Evolutionary conservation across 352 stramenopile genomes (phyloP), one percentile per base, ranked within the genome.

Genomic region (Phytophthora agathidicida): DNA sequence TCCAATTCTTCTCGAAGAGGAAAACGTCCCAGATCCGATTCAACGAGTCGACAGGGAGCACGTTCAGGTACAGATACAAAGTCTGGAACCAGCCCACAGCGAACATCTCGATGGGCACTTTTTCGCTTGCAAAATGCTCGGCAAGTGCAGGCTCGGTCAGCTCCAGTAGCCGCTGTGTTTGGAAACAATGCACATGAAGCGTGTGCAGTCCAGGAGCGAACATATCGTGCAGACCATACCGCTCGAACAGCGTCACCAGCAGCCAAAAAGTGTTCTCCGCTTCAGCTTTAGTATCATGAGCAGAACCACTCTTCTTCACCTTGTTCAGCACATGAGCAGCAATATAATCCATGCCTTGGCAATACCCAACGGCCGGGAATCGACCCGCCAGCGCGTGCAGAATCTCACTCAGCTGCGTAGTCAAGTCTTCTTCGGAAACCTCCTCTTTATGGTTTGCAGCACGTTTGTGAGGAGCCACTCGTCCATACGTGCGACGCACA

Each of bases 321-420:
- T 91, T 80, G 53, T 94, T 80, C 9, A 95, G 62, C 8, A 96
- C 64, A 19, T 93, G 82, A 11, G 85, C 86, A 11, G 83, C 80
- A 50, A 96, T 89, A 57, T 96, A 96, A 46, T 96, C 86, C 84
- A 96, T 94, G 26, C 86, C 86, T 60, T 96, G 86, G 49, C 86
- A 96, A 54, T 96, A 96, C 5, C 86, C 86, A 7, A 96, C 86
- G 20, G 87, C 78, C 13, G 86, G 86, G 57, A 93, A 96, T 19
- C 83, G 81, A 7, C 84, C 79, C 1, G 84, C 75, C 10, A 96
- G 52, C 4, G 86, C 86, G 36, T 93, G 86, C n/a, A 96, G 58
- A 61, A 96, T 83, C 38, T 83, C 74, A 27, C 80, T 93, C 27
- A 96, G 52, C 57, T 95, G 86, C 8, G 75, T 70, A 23, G 89